Evolutionary conservation across 495 filamentous ascomycete species (phyloP).

Genomic region (Penicillium canariense): DNA sequence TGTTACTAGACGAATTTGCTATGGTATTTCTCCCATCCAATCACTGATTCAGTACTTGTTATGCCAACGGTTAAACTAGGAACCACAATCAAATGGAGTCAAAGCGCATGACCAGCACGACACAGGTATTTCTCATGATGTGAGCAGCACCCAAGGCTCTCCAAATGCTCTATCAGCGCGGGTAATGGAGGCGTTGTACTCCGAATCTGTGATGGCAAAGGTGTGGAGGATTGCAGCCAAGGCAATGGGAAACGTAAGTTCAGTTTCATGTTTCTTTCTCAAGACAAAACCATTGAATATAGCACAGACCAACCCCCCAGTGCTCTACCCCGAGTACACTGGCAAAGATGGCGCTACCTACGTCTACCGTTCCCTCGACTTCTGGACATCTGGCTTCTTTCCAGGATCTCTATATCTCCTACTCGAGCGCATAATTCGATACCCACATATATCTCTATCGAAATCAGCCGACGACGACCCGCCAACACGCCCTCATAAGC

Average conservation of each 20-base stretch:
- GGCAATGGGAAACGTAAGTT: slow-evolving; percentile 13
- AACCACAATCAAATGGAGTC: too few relatives aligned
- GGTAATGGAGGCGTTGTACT: slow-evolving; percentile 20
- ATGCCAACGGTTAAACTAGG: too few relatives aligned
- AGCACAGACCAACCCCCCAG: slow-evolving; percentile 15
- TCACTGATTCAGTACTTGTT: too few relatives aligned
- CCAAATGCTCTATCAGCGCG: not conserved
- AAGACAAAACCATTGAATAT: not conserved
- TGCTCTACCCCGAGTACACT: slow-evolving; percentile 31
- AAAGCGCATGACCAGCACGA: too few relatives aligned
- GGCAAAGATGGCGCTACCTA: slow-evolving; percentile 24
- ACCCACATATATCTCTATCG: slow-evolving; percentile 4
- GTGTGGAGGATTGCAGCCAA: slow-evolving; percentile 33
- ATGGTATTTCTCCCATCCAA: too few relatives aligned
- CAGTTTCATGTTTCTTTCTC: not conserved
- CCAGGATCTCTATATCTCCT: slow-evolving; percentile 37
- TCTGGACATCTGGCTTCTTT: slow-evolving; percentile 44
- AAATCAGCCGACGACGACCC: not conserved
- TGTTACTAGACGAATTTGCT: too few relatives aligned
- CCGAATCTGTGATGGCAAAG: slow-evolving; percentile 27
- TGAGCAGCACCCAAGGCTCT: not conserved
- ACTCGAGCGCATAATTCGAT: slow-evolving; percentile 19
- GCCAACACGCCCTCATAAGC: slow-evolving; percentile 8
- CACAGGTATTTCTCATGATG: too few relatives aligned
- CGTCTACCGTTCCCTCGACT: slow-evolving; percentile 28